A percentile compares a stretch with the other conserved stretches of the same genome.
These are phyloP conservation scores for Aspergillus tubingensis DNA, from an alignment of 2,329 filamentous ascomycete species.

Conservation along the genomic window DNA sequence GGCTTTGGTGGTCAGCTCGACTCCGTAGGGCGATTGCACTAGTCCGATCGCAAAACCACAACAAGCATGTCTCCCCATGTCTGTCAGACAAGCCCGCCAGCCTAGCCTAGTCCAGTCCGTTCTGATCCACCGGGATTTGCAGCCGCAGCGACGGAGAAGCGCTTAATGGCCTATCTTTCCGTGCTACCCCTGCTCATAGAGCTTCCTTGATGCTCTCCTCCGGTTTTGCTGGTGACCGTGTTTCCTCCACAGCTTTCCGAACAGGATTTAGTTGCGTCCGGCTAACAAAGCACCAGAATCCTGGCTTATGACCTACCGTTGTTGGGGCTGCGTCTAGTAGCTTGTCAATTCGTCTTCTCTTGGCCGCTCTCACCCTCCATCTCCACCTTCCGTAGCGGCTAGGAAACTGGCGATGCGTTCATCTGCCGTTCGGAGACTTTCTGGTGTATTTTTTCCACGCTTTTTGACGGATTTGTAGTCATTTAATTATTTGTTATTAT, in stretches of 20 bases:
- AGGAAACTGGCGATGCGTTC: constrained; percentile 12
- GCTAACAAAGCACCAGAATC: constrained; percentile 10
- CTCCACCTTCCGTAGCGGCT: constrained; percentile 15
- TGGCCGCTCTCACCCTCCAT: constrained; percentile 1
- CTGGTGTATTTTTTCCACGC: constrained; percentile 4
- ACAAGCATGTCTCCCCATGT: constrained; percentile 12
- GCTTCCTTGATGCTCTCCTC: neutral
- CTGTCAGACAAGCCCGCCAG: constrained; percentile 14
- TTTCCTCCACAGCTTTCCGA: constrained; percentile 5
- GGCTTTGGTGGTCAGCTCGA: constrained; percentile 15
- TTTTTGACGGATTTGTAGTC: neutral
- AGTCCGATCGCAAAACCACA: constrained; percentile 11
- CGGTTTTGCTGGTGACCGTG: constrained; percentile 1
- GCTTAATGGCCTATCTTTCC: constrained; percentile 16
- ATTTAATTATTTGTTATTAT: neutral
- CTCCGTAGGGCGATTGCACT: constrained; percentile 1
- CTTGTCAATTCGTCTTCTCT: constrained; percentile 8
- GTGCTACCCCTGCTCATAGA: constrained; percentile 4
- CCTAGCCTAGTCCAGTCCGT: constrained; percentile 12
- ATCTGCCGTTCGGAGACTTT: constrained; percentile 12
- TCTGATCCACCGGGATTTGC: constrained; percentile 18
- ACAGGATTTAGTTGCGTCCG: constrained; percentile 7
- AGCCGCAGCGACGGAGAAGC: constrained; percentile 23
- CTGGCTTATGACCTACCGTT: constrained; percentile 12
- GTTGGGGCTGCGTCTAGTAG: constrained; percentile 11